phyloP scores from a whole-genome alignment of 148 eudicot species.

The Rhododendron williamsianum region DNA sequence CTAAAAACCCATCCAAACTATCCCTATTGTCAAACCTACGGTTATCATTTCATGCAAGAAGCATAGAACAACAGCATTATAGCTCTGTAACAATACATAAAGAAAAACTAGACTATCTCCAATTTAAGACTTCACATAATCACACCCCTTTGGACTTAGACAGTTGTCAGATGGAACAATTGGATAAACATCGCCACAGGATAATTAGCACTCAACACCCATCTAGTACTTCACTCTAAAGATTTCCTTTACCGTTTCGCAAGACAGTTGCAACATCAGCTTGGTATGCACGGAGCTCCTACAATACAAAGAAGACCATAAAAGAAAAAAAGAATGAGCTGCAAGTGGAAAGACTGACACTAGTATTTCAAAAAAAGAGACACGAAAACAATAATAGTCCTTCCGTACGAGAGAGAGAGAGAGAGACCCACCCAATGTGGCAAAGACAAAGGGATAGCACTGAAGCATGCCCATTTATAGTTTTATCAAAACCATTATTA shows the following conservation, averaged over 20 bases:
- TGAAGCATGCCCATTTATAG: not conserved
- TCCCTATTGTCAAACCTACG: not conserved
- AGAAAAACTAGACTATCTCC: not conserved
- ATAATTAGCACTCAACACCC: not conserved
- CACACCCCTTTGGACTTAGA: not conserved
- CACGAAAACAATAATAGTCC: not conserved
- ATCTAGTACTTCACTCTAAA: not conserved
- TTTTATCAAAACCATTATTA: not conserved
- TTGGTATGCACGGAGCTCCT: conserved; percentile 99
- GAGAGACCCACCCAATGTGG: not conserved
- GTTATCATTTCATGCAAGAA: not conserved
- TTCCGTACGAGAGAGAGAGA: not conserved
- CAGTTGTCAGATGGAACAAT: not conserved
- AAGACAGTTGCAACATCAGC: conserved; percentile 97
- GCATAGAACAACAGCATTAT: not conserved
- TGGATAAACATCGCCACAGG: not conserved
- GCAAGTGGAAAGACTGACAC: not conserved
- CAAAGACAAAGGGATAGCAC: not conserved
- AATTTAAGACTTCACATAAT: not conserved
- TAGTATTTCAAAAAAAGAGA: not conserved
- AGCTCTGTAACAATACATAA: not conserved
- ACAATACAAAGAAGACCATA: conserved; percentile 13
- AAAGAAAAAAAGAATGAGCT: conserved; percentile 12
- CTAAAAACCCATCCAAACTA: not conserved
- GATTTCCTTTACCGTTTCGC: conserved; percentile 66